phyloP scores from a whole-genome alignment of 495 filamentous ascomycete genomes.

The Penicillium taxi region DNA sequence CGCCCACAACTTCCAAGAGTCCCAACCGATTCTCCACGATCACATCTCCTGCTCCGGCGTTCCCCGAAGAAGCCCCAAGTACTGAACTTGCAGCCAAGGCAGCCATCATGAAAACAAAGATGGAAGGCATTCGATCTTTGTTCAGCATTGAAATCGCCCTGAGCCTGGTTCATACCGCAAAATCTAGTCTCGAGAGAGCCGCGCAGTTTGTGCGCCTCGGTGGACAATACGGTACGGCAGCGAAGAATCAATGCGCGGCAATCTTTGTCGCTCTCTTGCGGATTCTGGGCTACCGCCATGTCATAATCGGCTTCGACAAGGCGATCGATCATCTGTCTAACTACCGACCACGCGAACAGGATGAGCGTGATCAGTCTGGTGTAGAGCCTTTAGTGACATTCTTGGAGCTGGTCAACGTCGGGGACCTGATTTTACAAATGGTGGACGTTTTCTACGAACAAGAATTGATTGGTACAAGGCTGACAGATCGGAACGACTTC shows the following conservation, averaged over 20 bases:
- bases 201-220: conserved; percentile 73
- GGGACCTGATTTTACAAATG: conserved; percentile 98
- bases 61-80: conserved; percentile 61
- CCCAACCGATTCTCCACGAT: conserved; percentile 47
- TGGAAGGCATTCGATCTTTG: conserved; percentile 87
- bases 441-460: conserved; percentile 98
- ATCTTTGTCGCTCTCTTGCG: conserved; percentile 82
- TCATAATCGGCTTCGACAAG: conserved; percentile 84
- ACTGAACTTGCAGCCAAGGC: conserved; percentile 93
- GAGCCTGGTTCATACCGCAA: conserved; percentile 81
- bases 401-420: conserved; percentile 94
- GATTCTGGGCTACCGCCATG: conserved; percentile 76
- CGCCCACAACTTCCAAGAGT: conserved; percentile 33
- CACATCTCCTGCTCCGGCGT: conserved; percentile 37
- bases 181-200: conserved; percentile 77
- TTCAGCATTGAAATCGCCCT: conserved; percentile 96
- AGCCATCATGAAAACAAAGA: conserved; percentile 85
- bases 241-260: conserved; percentile 80
- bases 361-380: conserved; percentile 57
- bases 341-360: conserved; percentile 85
- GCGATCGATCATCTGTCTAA: conserved; percentile 84
- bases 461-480: conserved; percentile 71
- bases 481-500: conserved; percentile 91
- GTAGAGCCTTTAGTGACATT: conserved; percentile 94
- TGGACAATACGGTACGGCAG: conserved; percentile 70